Evolutionary conservation across 179 eudicot species (phyloP).

Genomic region (Camellia oleifera): DNA sequence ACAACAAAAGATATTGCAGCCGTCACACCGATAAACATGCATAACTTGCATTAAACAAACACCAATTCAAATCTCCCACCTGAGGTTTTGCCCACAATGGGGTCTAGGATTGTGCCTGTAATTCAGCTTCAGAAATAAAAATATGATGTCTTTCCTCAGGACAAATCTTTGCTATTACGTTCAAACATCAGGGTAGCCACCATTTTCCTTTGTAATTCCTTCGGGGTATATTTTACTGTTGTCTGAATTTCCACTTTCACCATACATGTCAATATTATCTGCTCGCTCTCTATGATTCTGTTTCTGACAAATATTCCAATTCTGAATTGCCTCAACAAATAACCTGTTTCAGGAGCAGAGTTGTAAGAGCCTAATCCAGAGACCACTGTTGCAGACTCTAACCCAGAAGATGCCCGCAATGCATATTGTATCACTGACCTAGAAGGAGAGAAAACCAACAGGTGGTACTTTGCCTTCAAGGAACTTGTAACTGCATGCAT

Average conservation of each 20-base stretch:
- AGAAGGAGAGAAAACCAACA: conserved; percentile 69
- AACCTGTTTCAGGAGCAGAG: conserved; percentile 40
- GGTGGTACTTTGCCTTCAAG: conserved; percentile 44
- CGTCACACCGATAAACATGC: background rate
- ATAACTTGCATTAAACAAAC: background rate
- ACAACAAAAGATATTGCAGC: conserved; percentile 9
- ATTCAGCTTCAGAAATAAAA: conserved; percentile 72
- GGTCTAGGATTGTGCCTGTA: conserved; percentile 53
- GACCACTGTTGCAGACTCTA: conserved; percentile 30
- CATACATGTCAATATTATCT: conserved; percentile 62
- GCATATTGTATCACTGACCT: conserved; percentile 69
- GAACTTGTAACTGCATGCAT: conserved; percentile 20
- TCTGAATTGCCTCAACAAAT: conserved; percentile 64
- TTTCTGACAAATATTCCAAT: conserved; percentile 84
- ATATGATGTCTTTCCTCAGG: conserved; percentile 61
- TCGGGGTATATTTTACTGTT: conserved; percentile 45
- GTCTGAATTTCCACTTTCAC: conserved; percentile 59
- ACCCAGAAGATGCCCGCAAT: conserved; percentile 32
- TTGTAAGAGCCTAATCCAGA: conserved; percentile 34
- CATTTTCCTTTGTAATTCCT: conserved; percentile 29
- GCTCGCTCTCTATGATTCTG: conserved; percentile 52
- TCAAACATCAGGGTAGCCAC: conserved; percentile 27
- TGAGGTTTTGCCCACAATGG: conserved; percentile 71
- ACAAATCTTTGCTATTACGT: conserved; percentile 25
- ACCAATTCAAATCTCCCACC: conserved; percentile 30